Evolutionary conservation across 176 grass and related monocot genomes (phyloP), one percentile per base, ranked within the genome.

Genomic region (Ensete ventricosum): DNA sequence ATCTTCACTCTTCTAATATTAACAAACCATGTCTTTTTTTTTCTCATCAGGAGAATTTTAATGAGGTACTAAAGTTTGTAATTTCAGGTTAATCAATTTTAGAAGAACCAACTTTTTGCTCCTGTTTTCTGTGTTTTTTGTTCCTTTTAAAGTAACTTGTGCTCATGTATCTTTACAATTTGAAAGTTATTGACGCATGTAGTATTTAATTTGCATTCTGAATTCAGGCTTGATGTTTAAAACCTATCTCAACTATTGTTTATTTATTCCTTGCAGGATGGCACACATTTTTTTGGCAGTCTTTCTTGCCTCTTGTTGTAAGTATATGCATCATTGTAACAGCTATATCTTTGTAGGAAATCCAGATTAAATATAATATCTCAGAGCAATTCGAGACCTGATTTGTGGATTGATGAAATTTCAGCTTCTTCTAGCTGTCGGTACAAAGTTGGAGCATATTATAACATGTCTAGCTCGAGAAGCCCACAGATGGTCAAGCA

Each of bases 201-300:
- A 43, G 34, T 43, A 43, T 43, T 43, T 43, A 4, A 43, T 43
- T 43, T 43, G 34, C 34, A 43, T 43, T 43, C 34, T 43, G 34
- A 43, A 43, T 43, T 43, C 34, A 43, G 34, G 4, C 34, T 43
- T 43, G 34, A 43, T 43, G 34, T 43, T 43, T 43, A 43, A 43
- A 11, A 57, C 14, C 19, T 48, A 49, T 55, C 3, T 11, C 24
- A 74, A 54, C 69, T 55, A 27, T 21, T 13, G 9, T 54, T 53
- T 87, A 19, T 62, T 59, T 71, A 79, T 62, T 60, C 77, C 24
- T 57, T 93, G 78, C 90, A 98, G 94, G 94, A 85, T 98, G 94
- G 94, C 84, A 98, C 78, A 87, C 88, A 65, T 91, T 89, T 78
- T 98, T 98, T 48, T 98, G 94, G 94, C 82, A 93, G 83, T 89